phyloP scores from a whole-genome alignment of 108 stramenopile species.

The Cyclotella baltica region DNA sequence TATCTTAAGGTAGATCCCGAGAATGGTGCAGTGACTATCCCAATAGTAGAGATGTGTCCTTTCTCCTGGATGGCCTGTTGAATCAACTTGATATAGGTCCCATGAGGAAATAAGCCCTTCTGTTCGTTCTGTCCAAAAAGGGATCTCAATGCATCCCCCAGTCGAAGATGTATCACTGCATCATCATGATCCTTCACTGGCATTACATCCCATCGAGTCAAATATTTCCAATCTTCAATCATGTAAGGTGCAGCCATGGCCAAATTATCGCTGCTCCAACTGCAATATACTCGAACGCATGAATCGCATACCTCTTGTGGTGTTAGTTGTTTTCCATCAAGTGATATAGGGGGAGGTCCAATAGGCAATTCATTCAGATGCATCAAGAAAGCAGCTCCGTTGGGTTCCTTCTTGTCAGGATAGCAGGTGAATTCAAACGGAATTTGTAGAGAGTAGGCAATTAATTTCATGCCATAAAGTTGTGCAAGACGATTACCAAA shows the following conservation, averaged over 20 bases:
- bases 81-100: not conserved
- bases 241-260: not conserved
- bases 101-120: slow-evolving; percentile 1
- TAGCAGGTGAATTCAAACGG: not conserved
- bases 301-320: not conserved
- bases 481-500: not conserved
- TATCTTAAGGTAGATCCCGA: not conserved
- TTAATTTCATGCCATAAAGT: not conserved
- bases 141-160: not conserved
- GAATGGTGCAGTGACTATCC: not conserved
- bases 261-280: slow-evolving; percentile 2
- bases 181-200: not conserved
- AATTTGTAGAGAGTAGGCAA: not conserved
- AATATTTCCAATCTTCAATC: not conserved
- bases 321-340: not conserved
- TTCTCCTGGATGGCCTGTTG: not conserved
- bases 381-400: not conserved
- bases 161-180: not conserved
- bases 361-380: not conserved
- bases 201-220: not conserved
- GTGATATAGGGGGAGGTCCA: not conserved
- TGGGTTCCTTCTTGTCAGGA: not conserved
- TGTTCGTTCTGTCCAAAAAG: not conserved
- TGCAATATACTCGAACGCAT: not conserved
- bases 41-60: not conserved